Evolutionary conservation across 768 basidiomycete genomes (phyloP), one percentile per base, ranked within the genome.

Genomic region (Amanita thiersii): DNA sequence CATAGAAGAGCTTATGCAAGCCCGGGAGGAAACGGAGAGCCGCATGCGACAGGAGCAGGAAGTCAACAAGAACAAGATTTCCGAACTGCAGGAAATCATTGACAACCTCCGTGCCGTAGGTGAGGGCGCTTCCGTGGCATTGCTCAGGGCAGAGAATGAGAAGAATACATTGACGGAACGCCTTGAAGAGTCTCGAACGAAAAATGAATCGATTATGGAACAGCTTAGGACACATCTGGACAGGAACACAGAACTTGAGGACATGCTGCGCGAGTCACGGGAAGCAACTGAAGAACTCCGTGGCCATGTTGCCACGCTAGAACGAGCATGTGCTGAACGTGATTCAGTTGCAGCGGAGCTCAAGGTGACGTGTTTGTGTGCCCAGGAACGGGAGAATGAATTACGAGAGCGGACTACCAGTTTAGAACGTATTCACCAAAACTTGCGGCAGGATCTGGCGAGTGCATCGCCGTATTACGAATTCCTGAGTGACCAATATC

Each of bases 341-440:
- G 35, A 37, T 25, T 19, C 28, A 32, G 19, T 31, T n/a, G 37
- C 47, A 19, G 29, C 34, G 19, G 41, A 44, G 33, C 47, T 48
- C 38, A 39, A 15, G 28, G 21, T 23, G 12, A n/a, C 3, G 5
- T 32, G 34, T 43, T n/a, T 25, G 12, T 12, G 18, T 14, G 15
- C 33, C 15, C 24, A 12, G 32, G 25, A 19, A 7, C 24, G 36
- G 18, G n/a, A 18, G 12, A 1, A 9, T 4, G 24, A 19, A 12
- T 18, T 43, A n/a, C 5, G 18, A 33, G 41, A 28, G 15, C n/a
- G 28, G 26, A 14, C 21, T 18, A 20, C 14, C 10, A 25, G 21
- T 5, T 36, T 43, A 18, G 41, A 36, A 19, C 25, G 17, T 5
- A 24, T 17, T 18, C 11, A 29, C 18, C 18, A 29, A 10, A n/a